Evolutionary conservation across 345 rosid genomes (phyloP).

Genomic region (Lumnitzera littorea): DNA sequence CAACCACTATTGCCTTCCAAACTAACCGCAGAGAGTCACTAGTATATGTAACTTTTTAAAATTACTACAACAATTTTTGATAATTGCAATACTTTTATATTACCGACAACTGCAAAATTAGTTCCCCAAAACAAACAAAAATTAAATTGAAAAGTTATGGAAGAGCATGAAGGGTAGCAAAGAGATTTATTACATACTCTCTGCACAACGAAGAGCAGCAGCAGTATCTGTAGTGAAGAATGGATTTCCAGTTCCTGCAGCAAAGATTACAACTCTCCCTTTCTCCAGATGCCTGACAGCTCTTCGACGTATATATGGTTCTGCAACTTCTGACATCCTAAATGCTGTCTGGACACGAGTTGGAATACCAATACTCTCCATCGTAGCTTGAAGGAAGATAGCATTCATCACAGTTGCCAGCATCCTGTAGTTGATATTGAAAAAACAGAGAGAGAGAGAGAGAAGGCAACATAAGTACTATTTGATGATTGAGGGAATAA

Average conservation of each 20-base stretch:
- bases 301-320: slow-evolving; percentile 84
- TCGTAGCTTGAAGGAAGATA: slow-evolving; percentile 89
- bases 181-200: slow-evolving; percentile 46
- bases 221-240: slow-evolving; percentile 97
- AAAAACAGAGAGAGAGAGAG: background rate
- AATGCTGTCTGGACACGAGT: slow-evolving; percentile 94
- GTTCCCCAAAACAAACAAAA: too few relatives aligned
- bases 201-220: slow-evolving; percentile 95
- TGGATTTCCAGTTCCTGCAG: slow-evolving; percentile 95
- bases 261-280: slow-evolving; percentile 97
- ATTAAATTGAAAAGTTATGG: background rate
- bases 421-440: slow-evolving; percentile 44
- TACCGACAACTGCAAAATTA: too few relatives aligned
- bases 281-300: slow-evolving; percentile 92
- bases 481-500: background rate
- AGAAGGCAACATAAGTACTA: background rate
- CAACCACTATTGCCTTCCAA: too few relatives aligned
- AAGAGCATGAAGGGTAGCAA: background rate
- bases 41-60: too few relatives aligned
- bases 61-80: too few relatives aligned
- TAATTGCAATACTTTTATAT: too few relatives aligned
- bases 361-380: slow-evolving; percentile 96
- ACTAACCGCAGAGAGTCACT: too few relatives aligned
- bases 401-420: slow-evolving; percentile 98
- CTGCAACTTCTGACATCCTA: slow-evolving; percentile 95